These are phyloP conservation scores for Cymodocea nodosa DNA, from an alignment of 116 monocot species.

Conservation along the genomic window DNA sequence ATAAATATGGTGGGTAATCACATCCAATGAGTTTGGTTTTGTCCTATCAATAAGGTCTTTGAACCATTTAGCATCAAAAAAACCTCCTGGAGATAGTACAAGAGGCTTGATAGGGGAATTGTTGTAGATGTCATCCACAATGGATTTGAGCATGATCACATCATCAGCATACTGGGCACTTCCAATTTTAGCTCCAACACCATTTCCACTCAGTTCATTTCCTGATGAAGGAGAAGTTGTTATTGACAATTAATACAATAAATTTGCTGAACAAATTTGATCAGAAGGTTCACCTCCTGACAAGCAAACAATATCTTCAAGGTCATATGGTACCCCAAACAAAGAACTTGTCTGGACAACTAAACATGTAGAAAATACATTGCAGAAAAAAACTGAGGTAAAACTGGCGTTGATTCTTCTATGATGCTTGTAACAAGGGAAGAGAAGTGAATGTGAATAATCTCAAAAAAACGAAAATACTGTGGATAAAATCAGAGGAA, in stretches of 20 bases:
- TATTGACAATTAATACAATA: not conserved
- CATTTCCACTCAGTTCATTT: slow-evolving; percentile 80
- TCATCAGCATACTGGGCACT: slow-evolving; percentile 69
- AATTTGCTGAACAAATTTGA: too few species aligned
- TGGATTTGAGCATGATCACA: slow-evolving; percentile 32
- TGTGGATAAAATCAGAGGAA: too few species aligned
- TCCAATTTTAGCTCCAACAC: slow-evolving; percentile 53
- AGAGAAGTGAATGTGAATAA: too few species aligned
- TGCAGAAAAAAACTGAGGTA: not conserved
- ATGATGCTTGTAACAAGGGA: too few species aligned
- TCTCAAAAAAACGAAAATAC: too few species aligned
- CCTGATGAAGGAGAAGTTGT: slow-evolving; percentile 21
- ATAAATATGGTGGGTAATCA: slow-evolving; percentile 85
- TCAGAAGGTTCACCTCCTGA: too few species aligned
- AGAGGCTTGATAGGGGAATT: slow-evolving; percentile 35
- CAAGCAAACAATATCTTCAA: not conserved
- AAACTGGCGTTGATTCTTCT: not conserved
- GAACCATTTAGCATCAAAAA: slow-evolving; percentile 81
- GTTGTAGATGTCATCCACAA: slow-evolving; percentile 41
- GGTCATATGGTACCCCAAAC: not conserved
- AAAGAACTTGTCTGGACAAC: not conserved
- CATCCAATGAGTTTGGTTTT: slow-evolving; percentile 53
- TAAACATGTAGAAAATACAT: not conserved
- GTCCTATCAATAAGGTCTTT: slow-evolving; percentile 37
- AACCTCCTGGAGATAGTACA: slow-evolving; percentile 79